Evolutionary conservation across 73 alveolate species (phyloP), one percentile per base, ranked within the genome.

Genomic region (Symbiodinium natans): DNA sequence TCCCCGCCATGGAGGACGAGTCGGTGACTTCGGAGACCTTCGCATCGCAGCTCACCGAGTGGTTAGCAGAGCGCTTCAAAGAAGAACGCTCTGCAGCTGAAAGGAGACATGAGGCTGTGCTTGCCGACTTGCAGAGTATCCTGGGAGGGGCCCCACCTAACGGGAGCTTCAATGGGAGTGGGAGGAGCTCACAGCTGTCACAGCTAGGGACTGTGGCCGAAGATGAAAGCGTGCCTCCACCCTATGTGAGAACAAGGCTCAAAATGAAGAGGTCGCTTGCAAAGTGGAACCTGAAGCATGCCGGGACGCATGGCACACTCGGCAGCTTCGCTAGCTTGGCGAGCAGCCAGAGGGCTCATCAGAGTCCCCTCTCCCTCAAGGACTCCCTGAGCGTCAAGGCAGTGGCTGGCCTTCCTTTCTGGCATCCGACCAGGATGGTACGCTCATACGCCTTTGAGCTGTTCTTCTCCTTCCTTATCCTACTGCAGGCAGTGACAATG

Each of bases 51-150:
- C 84, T 87, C 59, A n/a, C 63, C 41, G 84, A 56, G 31, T 87
- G 94, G 94, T 38, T 87, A 41, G 84, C 38, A 56, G 85, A 34
- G 27, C 94, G 94, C 68, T 87, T 87, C 84, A 87, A 39, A 38
- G 94, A 87, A 38, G 94, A 87, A 36, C 94, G 71, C 68, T 56
- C 71, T 75, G n/a, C 31, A 48, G 94, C 74, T 21, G 94, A 87
- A 38, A 46, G 31, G 33, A 42, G 94, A 15, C 94, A 87, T 36
- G 43, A 87, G 29, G 83, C 85, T 6, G 41, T 87, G 41, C 8
- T 87, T 25, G 63, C 94, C 29, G 94, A 87, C 34, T 48, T 87
- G 40, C 85, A 71, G 6, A 25, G 10, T 43, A 21, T 23, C 2
- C 42, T 87, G 68, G 68, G 68, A 41, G 43, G 36, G 36, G 4